These are phyloP conservation scores for Lindgomyces ingoldianus DNA, from an alignment of 495 filamentous ascomycete genomes.

Conservation along the genomic window DNA sequence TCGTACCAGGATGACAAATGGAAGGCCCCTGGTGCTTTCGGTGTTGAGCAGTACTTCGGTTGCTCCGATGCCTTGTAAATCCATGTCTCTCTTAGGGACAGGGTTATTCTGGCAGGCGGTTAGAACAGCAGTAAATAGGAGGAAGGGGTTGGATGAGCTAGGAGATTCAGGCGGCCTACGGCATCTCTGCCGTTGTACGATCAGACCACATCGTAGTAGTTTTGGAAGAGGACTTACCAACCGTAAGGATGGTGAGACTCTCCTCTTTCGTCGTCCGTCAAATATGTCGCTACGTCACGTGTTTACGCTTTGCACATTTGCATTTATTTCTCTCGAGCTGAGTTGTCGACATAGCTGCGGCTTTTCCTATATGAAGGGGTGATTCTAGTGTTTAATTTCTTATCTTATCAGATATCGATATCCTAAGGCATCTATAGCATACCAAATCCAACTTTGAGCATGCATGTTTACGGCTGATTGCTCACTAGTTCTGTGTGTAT, in stretches of 20 bases:
- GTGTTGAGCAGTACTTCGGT: constrained; percentile 76
- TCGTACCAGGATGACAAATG: constrained; percentile 76
- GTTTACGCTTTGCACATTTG: constrained; percentile 30
- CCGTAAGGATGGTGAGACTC: not conserved
- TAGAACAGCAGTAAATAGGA: not conserved
- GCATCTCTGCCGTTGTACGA: constrained; percentile 1
- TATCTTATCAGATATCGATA: not conserved
- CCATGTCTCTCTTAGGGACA: not conserved
- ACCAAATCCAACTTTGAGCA: not conserved
- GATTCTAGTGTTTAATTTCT: not conserved
- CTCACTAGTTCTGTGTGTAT: no score
- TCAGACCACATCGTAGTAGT: constrained; percentile 10
- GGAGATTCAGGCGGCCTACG: no score
- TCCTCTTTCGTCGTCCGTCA: constrained; percentile 1
- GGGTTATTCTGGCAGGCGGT: not conserved
- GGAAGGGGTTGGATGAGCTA: no score
- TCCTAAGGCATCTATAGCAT: not conserved
- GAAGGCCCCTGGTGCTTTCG: constrained; percentile 70
- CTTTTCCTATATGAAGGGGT: not conserved
- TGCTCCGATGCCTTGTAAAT: constrained; percentile 21
- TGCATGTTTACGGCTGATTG: no score
- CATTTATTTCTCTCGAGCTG: constrained; percentile 1
- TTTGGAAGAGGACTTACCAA: not conserved
- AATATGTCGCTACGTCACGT: constrained; percentile 30
- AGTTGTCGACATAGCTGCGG: not conserved